Conservation (phyloP, 805 yeast species). For the Cyberlindnera petersonii region DNA sequence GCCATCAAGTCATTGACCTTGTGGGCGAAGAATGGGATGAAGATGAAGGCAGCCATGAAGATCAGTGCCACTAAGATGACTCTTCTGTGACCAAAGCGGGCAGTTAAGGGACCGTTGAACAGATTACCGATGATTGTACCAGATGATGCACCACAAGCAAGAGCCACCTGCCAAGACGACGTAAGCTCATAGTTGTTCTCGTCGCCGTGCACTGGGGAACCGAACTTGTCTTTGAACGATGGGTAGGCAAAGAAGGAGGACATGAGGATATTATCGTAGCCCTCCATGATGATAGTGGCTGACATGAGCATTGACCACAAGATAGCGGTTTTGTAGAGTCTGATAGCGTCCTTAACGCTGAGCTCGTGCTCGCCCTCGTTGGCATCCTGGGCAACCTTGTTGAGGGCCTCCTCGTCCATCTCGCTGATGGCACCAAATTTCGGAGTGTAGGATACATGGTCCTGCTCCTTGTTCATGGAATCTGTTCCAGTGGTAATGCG, state of each 20-base stretch:
- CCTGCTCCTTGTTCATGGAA: not conserved
- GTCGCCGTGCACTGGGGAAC: constrained; percentile 25
- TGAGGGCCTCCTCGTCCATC: constrained; percentile 13
- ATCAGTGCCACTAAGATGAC: constrained; percentile 31
- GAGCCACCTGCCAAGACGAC: constrained; percentile 43
- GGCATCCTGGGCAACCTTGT: constrained; percentile 17
- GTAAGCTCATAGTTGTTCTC: constrained; percentile 32
- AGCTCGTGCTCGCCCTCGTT: constrained; percentile 20
- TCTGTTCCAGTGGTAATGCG: constrained; percentile 9
- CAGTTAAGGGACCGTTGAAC: constrained; percentile 27
- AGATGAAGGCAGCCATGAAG: constrained; percentile 35
- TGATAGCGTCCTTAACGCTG: constrained; percentile 18
- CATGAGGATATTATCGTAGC: constrained; percentile 23
- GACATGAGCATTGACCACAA: constrained; percentile 21
- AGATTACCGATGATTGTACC: constrained; percentile 34
- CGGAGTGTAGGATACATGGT: not conserved
- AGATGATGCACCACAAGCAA: constrained; percentile 30
- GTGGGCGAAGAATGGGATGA: constrained; percentile 39
- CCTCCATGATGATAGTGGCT: constrained; percentile 25
- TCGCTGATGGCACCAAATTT: constrained; percentile 13
- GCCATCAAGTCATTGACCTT: constrained; percentile 33
- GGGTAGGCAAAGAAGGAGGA: constrained; percentile 25
- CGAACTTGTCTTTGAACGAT: constrained; percentile 18
- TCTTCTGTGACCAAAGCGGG: constrained; percentile 35
- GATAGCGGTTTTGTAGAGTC: constrained; percentile 16